Base-by-base conservation (phyloP, 495 filamentous ascomycete species). In the Cercophora sp. region DNA sequence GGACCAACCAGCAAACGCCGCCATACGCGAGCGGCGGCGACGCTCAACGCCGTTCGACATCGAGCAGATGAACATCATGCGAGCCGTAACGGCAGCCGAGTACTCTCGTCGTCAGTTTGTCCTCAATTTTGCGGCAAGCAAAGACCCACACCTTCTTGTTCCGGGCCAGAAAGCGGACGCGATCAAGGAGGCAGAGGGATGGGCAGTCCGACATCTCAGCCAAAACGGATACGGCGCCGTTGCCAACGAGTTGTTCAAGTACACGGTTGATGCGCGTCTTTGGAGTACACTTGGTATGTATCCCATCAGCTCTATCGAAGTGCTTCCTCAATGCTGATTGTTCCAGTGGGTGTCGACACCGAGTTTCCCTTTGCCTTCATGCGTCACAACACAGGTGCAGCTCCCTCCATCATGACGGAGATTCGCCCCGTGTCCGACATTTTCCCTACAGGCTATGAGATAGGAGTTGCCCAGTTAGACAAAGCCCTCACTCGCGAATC, bases 51-150 rank as follows among this genome's bases (percentile, higher is more conserved):
- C 56, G 1, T 46, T 49, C 22, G 62, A 61, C 35, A 46, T 63
- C 8, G 62, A 63, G 49, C 60, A 58, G 24, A 57, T 63, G 42
- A 62, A 65, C 39, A 45, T 65, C 48, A 48, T 59, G 24, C 63
- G 65, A 37, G 64, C 64, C 22, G 45, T 67, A 31, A 61, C 64
- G 13, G 62, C 64, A 1, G 64, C 64, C 29, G 64, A 67, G 48
- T 56, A 67, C 31, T 67, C 64, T 8, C 40, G 64, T 1, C 55
- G 64, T 19, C 64, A 67, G 54, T 67, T 67, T 37, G 54, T 67
- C 11, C 46, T 67, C 47, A 67, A 65, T 47, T 67, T 57, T 45
- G 62, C 64, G 26, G 55, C 64, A 29, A 67, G 62, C 46, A 49
- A 39, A 27, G 44, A 65, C 15, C 59, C 60, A 4, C 37, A 43